Conservation (phyloP, 345 rosid species). For the Aegle marmelos region DNA sequence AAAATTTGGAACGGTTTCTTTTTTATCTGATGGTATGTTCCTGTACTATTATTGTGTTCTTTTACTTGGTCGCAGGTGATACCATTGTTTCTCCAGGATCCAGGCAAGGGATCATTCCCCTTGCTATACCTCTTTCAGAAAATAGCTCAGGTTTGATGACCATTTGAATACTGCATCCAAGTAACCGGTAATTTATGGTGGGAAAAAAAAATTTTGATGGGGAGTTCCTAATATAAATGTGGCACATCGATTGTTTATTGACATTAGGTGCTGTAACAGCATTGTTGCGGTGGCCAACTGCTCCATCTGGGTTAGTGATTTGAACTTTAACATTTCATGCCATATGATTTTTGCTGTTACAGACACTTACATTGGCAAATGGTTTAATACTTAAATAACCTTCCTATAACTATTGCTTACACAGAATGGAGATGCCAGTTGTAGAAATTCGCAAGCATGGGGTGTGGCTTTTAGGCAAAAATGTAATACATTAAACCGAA, state of each 20-base stretch:
- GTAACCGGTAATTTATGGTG: neutral
- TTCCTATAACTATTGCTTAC: constrained; percentile 25
- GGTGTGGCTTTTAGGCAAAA: constrained; percentile 83
- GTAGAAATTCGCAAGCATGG: constrained; percentile 86
- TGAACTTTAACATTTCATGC: neutral
- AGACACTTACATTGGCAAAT: neutral
- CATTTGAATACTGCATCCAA: neutral
- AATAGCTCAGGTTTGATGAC: constrained; percentile 50
- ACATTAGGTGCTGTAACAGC: constrained; percentile 69
- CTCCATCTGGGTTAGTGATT: constrained; percentile 71
- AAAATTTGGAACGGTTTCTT: neutral
- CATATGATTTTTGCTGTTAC: neutral
- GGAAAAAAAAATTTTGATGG: neutral
- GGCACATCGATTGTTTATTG: constrained; percentile 10
- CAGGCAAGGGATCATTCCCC: constrained; percentile 68
- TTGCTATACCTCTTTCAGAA: constrained; percentile 71
- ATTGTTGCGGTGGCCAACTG: constrained; percentile 88
- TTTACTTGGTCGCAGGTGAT: constrained; percentile 48
- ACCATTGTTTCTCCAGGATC: constrained; percentile 68
- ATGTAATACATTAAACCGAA: constrained; percentile 49
- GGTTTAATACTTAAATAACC: constrained; percentile 10
- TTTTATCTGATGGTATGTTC: neutral
- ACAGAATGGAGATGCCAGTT: constrained; percentile 90
- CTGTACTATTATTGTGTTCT: constrained; percentile 10
- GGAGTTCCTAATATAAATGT: constrained; percentile 1